These are phyloP conservation scores for Botrytis porri DNA, from an alignment of 2,329 filamentous ascomycete genomes.

Conservation along the genomic window DNA sequence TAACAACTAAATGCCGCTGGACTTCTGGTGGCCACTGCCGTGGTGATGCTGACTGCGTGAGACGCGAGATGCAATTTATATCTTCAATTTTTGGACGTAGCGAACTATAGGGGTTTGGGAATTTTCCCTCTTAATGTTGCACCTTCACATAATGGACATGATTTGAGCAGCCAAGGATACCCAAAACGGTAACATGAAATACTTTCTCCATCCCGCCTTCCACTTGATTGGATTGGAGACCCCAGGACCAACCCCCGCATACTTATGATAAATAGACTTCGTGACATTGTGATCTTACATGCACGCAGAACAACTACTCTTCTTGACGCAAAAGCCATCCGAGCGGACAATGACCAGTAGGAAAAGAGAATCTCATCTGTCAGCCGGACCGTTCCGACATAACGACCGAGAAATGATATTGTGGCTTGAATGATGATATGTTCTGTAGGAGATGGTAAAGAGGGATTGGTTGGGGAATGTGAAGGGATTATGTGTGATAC, in stretches of 20 bases:
- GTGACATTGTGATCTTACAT: neutral
- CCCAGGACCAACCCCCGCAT: neutral
- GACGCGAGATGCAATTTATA: neutral
- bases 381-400: slow-evolving; percentile 18
- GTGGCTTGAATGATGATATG: slow-evolving; percentile 1
- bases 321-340: neutral
- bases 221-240: neutral
- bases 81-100: neutral
- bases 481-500: neutral
- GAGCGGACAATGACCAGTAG: neutral
- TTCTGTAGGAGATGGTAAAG: neutral
- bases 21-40: neutral
- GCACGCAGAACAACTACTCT: neutral
- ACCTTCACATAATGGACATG: neutral
- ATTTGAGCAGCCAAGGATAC: neutral
- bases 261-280: neutral
- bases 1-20: neutral
- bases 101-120: neutral
- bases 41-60: neutral
- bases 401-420: slow-evolving; percentile 2
- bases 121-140: neutral
- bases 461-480: neutral
- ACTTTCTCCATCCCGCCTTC: neutral
- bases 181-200: neutral
- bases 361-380: slow-evolving; percentile 1